phyloP scores from a whole-genome alignment of 2,329 filamentous ascomycete genomes.

The Gnomoniopsis smithogilvyi region DNA sequence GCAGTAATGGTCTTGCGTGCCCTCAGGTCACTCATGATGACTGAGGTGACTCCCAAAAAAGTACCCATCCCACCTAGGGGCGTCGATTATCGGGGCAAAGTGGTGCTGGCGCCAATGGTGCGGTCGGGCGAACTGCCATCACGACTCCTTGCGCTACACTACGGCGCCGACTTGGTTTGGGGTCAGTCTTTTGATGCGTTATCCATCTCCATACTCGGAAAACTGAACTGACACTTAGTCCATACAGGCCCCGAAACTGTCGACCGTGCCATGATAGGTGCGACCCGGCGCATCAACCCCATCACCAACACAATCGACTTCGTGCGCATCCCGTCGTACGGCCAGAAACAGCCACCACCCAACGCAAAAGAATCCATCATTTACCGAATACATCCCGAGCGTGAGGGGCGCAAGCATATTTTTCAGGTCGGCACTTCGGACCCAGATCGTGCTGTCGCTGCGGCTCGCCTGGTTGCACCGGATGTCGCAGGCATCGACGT shows the following conservation, averaged over 20 bases:
- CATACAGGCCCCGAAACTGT: constrained; percentile 81
- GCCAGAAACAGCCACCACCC: constrained; percentile 53
- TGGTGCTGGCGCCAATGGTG: constrained; percentile 97
- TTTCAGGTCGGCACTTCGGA: constrained; percentile 91
- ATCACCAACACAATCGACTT: constrained; percentile 81
- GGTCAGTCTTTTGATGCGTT: constrained; percentile 47
- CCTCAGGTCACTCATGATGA: constrained; percentile 44
- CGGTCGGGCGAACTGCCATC: constrained; percentile 94
- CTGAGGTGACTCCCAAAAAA: constrained; percentile 50
- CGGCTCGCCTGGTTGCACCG: constrained; percentile 76
- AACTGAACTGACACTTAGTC: constrained; percentile 6
- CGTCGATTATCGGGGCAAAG: constrained; percentile 89
- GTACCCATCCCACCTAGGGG: constrained; percentile 85
- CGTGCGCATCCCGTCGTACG: constrained; percentile 71
- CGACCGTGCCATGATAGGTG: constrained; percentile 87
- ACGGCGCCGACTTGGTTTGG: constrained; percentile 97
- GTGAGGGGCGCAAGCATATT: constrained; percentile 72
- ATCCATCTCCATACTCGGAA: background rate
- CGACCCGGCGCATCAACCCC: constrained; percentile 72
- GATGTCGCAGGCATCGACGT: constrained; percentile 95
- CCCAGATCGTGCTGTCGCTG: constrained; percentile 77
- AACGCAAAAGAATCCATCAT: constrained; percentile 66
- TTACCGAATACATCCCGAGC: constrained; percentile 76
- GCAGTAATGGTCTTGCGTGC: constrained; percentile 13
- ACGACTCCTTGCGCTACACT: constrained; percentile 82